Conservation (phyloP, 306 rosid species). For the Sphenostylis stenocarpa region DNA sequence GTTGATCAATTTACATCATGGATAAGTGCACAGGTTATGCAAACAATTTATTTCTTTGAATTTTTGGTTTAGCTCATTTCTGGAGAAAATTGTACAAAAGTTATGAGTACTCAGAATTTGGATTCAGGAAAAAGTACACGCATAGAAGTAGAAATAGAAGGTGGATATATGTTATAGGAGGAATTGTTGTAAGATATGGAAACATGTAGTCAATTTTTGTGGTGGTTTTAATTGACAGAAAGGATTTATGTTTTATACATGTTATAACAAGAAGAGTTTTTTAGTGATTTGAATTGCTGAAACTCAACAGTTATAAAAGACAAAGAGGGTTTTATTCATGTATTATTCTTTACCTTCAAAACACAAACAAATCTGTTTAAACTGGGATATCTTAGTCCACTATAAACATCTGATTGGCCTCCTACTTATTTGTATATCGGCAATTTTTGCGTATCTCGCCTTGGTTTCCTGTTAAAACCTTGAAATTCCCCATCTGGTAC, state of each 20-base stretch:
- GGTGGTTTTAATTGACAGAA: slow-evolving; percentile 26
- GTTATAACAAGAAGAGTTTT: background rate
- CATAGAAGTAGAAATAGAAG: slow-evolving; percentile 19
- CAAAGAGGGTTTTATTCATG: slow-evolving; percentile 34
- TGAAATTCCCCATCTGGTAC: slow-evolving; percentile 64
- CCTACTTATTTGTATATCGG: slow-evolving; percentile 47
- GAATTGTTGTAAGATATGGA: slow-evolving; percentile 19
- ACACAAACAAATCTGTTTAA: slow-evolving; percentile 36
- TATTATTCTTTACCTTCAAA: slow-evolving; percentile 42
- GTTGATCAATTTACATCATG: slow-evolving; percentile 41
- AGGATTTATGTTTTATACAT: slow-evolving; percentile 26
- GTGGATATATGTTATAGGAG: slow-evolving; percentile 9
- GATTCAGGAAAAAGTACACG: slow-evolving; percentile 21
- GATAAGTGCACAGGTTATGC: slow-evolving; percentile 40
- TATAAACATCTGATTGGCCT: slow-evolving; percentile 6
- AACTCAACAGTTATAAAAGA: slow-evolving; percentile 25
- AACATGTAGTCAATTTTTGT: slow-evolving; percentile 26
- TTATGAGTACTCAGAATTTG: slow-evolving; percentile 30
- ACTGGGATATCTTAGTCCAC: slow-evolving; percentile 30
- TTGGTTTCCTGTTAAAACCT: slow-evolving; percentile 63
- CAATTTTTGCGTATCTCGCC: slow-evolving; percentile 76
- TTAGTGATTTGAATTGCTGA: slow-evolving; percentile 23
- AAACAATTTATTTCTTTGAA: slow-evolving; percentile 9
- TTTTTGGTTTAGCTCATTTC: slow-evolving; percentile 26
- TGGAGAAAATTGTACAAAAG: slow-evolving; percentile 29